Evolutionary conservation across 805 yeast genomes (phyloP).

Genomic region (Debaryomyces maramus): DNA sequence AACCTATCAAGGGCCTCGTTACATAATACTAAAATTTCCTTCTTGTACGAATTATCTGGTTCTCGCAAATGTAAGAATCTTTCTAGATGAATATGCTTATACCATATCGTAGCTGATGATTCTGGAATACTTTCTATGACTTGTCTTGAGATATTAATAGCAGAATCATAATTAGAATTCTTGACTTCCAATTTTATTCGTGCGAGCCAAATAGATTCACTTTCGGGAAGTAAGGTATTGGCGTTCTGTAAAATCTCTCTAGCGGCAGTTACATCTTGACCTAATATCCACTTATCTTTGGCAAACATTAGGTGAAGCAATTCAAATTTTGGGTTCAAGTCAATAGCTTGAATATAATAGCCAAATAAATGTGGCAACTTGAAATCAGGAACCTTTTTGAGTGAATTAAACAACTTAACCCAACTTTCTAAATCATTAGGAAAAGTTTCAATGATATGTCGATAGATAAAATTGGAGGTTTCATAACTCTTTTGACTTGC

Average conservation of each 20-base stretch:
- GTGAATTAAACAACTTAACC: constrained; percentile 43
- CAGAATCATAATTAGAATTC: constrained; percentile 39
- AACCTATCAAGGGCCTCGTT: constrained; percentile 49
- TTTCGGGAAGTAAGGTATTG: constrained; percentile 39
- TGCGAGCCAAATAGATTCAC: constrained; percentile 68
- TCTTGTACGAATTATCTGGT: constrained; percentile 4
- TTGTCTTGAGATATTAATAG: constrained; percentile 31
- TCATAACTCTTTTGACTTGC: constrained; percentile 20
- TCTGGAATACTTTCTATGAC: constrained; percentile 15
- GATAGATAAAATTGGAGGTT: constrained; percentile 50
- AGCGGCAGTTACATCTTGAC: constrained; percentile 51
- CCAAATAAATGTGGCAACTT: constrained; percentile 15
- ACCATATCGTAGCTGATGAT: constrained; percentile 54
- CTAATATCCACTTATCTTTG: constrained; percentile 60
- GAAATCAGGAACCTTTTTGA: constrained; percentile 23
- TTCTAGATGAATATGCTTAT: constrained; percentile 44
- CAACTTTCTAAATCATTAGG: constrained; percentile 52
- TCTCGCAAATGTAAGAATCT: constrained; percentile 12
- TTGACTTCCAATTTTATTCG: constrained; percentile 62
- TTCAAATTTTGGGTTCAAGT: constrained; percentile 48
- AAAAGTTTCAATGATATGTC: constrained; percentile 42
- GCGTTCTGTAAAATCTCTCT: constrained; percentile 53
- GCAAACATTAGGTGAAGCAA: constrained; percentile 68
- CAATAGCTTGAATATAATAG: constrained; percentile 55
- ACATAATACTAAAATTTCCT: constrained; percentile 21